Base-by-base conservation (phyloP, 2,329 filamentous ascomycete genomes). In the Aspergillus fischeri region DNA sequence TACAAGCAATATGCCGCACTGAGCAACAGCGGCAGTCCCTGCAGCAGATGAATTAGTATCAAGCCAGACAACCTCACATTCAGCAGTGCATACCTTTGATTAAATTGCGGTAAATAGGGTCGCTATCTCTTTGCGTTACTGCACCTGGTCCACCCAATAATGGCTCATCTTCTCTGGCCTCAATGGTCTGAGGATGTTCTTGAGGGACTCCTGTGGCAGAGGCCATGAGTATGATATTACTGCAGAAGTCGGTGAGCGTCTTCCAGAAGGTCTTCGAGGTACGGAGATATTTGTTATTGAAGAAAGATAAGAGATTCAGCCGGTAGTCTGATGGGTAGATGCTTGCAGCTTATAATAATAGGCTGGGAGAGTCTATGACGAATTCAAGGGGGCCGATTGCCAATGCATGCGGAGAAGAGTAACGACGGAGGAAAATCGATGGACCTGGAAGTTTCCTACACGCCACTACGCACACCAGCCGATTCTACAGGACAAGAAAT, bases 11-110 rank as follows among this genome's bases (percentile, higher is more conserved):
- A 87, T 84, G 55, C 91, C 93, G 47, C 84, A 82, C 75, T 97
- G 92, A 44, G 91, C 90, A 59, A 97, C 75, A 59, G 88, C 81
- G 56, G 86, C 93, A 17, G 92, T 96, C 61, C 91, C 92, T 94
- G n/a, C 5, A 49, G 32, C 11, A 10, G 8, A 32, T n/a, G 42
- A 20, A 25, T 24, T 29, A 47, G 44, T 17, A 47, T 47, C 10
- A 25, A 25, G 42, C 9, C 24, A 14, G 44, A 14, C 21, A 47
- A 24, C 2, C 4, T 28, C 9, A 45, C 25, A 35, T 35, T 62
- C 28, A 52, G 59, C 56, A 24, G 44, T 57, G 65, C 80, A 63
- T 79, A 93, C 92, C 92, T 41, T 89, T 83, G 61, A 88, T 78
- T 44, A 96, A 80, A 68, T 96, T 96, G 65, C 81, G 80, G 60